Evolutionary conservation across 2,329 filamentous ascomycete genomes (phyloP).

Genomic region (Fusarium mangiferae): DNA sequence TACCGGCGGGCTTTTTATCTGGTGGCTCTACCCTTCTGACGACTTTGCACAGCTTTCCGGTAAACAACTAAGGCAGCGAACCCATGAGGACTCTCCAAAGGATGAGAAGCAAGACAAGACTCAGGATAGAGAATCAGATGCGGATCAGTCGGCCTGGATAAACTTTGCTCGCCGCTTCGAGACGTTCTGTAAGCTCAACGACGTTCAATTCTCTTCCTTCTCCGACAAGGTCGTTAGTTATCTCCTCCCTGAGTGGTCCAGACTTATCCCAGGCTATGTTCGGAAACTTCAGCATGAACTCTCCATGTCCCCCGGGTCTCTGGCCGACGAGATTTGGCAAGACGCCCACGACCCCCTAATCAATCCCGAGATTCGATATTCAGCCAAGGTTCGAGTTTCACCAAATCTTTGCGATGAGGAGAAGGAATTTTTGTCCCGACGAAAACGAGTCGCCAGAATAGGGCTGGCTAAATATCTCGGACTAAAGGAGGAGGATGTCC

Average conservation of each 20-base stretch:
- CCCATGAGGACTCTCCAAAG: slow-evolving; percentile 6
- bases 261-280: slow-evolving; percentile 77
- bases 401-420: slow-evolving; percentile 85
- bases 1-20: slow-evolving; percentile 52
- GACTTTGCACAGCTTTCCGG: slow-evolving; percentile 53
- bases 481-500: slow-evolving; percentile 81
- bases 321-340: slow-evolving; percentile 93
- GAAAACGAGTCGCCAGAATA: slow-evolving; percentile 73
- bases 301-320: slow-evolving; percentile 85
- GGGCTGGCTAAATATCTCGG: slow-evolving; percentile 86
- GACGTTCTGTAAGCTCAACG: slow-evolving; percentile 63
- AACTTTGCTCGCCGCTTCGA: slow-evolving; percentile 60
- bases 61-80: slow-evolving; percentile 14
- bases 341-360: slow-evolving; percentile 86
- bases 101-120: slow-evolving; percentile 30
- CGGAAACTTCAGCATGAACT: slow-evolving; percentile 88
- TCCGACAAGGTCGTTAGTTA: slow-evolving; percentile 72
- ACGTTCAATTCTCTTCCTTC: slow-evolving; percentile 65
- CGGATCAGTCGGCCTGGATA: slow-evolving; percentile 57
- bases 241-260: slow-evolving; percentile 86
- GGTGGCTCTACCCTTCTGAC: slow-evolving; percentile 57
- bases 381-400: slow-evolving; percentile 85
- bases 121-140: slow-evolving; percentile 25
- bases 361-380: slow-evolving; percentile 87
- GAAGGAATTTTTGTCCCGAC: slow-evolving; percentile 74